Evolutionary conservation across 805 yeast genomes (phyloP).

Genomic region (Myxozyma monticola): DNA sequence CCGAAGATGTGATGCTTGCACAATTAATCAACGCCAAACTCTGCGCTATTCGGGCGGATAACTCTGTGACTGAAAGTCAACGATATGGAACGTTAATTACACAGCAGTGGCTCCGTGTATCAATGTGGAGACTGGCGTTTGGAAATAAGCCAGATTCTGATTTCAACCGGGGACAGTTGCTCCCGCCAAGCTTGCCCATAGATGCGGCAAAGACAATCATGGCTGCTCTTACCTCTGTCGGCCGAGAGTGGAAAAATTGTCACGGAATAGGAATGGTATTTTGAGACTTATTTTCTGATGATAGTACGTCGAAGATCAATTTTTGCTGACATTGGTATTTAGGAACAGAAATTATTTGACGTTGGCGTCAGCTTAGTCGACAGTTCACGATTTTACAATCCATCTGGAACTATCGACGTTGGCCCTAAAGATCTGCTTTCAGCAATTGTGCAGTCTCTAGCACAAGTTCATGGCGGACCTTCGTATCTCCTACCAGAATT

Average conservation of each 20-base stretch:
- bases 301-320: not conserved
- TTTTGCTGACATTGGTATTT: not conserved
- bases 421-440: not conserved
- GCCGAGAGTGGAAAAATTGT: not conserved
- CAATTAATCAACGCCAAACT: not conserved
- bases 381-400: not conserved
- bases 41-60: not conserved
- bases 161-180: not conserved
- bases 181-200: not conserved
- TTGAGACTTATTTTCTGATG: not conserved
- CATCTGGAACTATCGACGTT: not conserved
- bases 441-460: not conserved
- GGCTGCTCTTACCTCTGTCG: not conserved
- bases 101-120: not conserved
- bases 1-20: not conserved
- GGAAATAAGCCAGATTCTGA: not conserved
- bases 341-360: conserved; percentile 1
- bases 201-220: not conserved
- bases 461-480: not conserved
- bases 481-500: not conserved
- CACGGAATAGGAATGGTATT: not conserved
- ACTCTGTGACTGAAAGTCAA: not conserved
- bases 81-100: not conserved
- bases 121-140: not conserved
- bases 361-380: not conserved